These are phyloP conservation scores for Ogataea philodendri DNA, from an alignment of 805 yeast species.

Conservation along the genomic window DNA sequence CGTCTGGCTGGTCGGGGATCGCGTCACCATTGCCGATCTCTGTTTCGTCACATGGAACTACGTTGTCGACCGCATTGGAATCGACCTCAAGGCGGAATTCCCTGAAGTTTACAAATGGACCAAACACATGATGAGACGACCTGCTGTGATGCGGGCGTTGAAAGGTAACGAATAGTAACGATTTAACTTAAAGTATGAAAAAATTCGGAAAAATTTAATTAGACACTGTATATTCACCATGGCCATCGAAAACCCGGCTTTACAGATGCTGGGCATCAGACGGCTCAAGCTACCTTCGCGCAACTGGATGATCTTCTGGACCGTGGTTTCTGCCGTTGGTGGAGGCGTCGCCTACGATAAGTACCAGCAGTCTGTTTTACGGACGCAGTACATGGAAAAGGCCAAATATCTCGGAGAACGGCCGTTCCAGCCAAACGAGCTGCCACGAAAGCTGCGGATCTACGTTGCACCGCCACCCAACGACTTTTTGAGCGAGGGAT, in stretches of 20 bases:
- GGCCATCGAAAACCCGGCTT: conserved; percentile 60
- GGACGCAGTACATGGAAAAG: conserved; percentile 60
- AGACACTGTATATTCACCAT: not conserved
- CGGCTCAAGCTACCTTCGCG: conserved; percentile 77
- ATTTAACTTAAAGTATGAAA: conserved; percentile 1
- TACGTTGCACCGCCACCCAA: conserved; percentile 97
- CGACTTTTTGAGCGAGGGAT: conserved; percentile 74
- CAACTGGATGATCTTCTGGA: conserved; percentile 91
- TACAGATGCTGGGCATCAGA: conserved; percentile 82
- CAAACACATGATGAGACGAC: conserved; percentile 90
- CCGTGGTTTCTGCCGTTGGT: conserved; percentile 57
- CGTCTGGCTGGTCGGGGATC: conserved; percentile 91
- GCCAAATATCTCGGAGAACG: conserved; percentile 55
- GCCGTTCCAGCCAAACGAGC: conserved; percentile 41
- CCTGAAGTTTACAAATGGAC: conserved; percentile 98
- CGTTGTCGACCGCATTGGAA: conserved; percentile 90
- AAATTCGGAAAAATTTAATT: conserved; percentile 3
- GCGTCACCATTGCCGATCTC: conserved; percentile 81
- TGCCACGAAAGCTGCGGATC: conserved; percentile 75
- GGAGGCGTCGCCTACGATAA: conserved; percentile 85
- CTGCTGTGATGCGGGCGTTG: conserved; percentile 83
- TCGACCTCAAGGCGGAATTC: conserved; percentile 79
- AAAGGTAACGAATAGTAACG: conserved; percentile 40
- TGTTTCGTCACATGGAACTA: conserved; percentile 97
- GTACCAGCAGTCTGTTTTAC: conserved; percentile 60